Conservation (phyloP, 495 filamentous ascomycete genomes). For the Penicillium bialowiezense region DNA sequence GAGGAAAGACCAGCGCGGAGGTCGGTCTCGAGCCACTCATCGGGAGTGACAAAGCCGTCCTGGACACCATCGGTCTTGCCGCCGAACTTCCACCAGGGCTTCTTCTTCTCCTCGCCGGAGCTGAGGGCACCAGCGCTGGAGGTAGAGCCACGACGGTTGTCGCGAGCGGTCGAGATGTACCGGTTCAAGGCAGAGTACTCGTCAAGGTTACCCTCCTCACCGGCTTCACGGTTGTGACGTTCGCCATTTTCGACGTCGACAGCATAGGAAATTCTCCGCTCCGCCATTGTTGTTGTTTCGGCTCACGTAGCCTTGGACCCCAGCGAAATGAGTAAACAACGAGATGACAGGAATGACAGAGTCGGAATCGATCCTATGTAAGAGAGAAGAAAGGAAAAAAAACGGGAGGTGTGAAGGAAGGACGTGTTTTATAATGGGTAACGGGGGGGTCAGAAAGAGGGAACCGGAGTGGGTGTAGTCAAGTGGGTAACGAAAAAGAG, state of each 20-base stretch:
- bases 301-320: slow-evolving; percentile 45
- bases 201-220: slow-evolving; percentile 39
- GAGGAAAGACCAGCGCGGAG: slow-evolving; percentile 59
- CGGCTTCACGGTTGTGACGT: slow-evolving; percentile 31
- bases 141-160: slow-evolving; percentile 55
- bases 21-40: slow-evolving; percentile 72
- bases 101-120: slow-evolving; percentile 41
- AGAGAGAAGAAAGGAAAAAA: slow-evolving; percentile 19
- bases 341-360: slow-evolving; percentile 42
- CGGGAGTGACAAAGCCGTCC: slow-evolving; percentile 56
- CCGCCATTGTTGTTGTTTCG: slow-evolving; percentile 48
- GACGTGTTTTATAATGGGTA: slow-evolving; percentile 34
- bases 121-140: slow-evolving; percentile 47
- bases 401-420: slow-evolving; percentile 24
- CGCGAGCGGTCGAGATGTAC: slow-evolving; percentile 65
- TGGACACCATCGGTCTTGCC: slow-evolving; percentile 32
- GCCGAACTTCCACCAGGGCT: slow-evolving; percentile 59
- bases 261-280: slow-evolving; percentile 55
- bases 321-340: slow-evolving; percentile 44
- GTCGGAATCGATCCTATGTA: slow-evolving; percentile 44
- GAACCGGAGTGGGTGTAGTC: slow-evolving; percentile 21
- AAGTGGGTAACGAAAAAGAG: slow-evolving; percentile 23
- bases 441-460: slow-evolving; percentile 21
- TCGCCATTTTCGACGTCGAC: slow-evolving; percentile 51
- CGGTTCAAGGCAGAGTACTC: slow-evolving; percentile 57